Conservation (phyloP, 2,329 filamentous ascomycete genomes). For the Pestalotiopsis sp. region DNA sequence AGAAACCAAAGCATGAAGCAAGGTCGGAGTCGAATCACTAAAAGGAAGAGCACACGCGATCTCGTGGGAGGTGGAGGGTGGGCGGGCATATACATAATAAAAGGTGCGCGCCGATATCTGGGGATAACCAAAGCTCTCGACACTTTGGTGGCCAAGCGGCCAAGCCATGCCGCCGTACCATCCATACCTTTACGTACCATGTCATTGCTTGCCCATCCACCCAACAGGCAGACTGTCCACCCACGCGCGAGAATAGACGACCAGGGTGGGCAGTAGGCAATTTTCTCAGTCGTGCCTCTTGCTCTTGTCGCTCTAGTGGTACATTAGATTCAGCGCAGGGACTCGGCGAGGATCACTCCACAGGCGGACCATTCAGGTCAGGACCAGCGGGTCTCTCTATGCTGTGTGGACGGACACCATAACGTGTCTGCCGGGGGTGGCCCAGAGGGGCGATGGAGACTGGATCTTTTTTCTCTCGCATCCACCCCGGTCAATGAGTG, state of each 20-base stretch:
- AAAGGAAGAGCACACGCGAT: conserved; percentile 5
- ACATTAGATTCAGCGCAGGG: conserved; percentile 7
- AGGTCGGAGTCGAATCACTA: conserved; percentile 5
- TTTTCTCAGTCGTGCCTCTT: conserved; percentile 6
- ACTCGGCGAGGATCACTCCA: neutral
- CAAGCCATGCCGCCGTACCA: neutral
- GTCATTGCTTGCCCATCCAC: neutral
- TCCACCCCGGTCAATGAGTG: neutral
- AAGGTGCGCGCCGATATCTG: conserved; percentile 6
- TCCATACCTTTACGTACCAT: conserved; percentile 2
- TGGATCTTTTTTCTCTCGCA: neutral
- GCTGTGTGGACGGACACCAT: neutral
- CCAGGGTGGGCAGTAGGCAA: neutral
- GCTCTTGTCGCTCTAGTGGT: conserved; percentile 12
- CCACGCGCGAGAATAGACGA: neutral
- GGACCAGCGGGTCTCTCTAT: conserved; percentile 1
- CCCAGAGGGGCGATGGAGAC: neutral
- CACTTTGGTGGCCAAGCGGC: neutral
- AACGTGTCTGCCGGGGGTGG: conserved; percentile 8
- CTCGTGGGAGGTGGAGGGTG: conserved; percentile 8
- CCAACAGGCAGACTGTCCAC: neutral
- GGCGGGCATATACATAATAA: conserved; percentile 9
- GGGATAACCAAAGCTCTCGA: conserved; percentile 2
- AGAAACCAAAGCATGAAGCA: conserved; percentile 8
- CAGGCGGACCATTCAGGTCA: conserved; percentile 2